Conservation (phyloP, 2,329 filamentous ascomycete genomes). For the Chlorencoelia australis region DNA sequence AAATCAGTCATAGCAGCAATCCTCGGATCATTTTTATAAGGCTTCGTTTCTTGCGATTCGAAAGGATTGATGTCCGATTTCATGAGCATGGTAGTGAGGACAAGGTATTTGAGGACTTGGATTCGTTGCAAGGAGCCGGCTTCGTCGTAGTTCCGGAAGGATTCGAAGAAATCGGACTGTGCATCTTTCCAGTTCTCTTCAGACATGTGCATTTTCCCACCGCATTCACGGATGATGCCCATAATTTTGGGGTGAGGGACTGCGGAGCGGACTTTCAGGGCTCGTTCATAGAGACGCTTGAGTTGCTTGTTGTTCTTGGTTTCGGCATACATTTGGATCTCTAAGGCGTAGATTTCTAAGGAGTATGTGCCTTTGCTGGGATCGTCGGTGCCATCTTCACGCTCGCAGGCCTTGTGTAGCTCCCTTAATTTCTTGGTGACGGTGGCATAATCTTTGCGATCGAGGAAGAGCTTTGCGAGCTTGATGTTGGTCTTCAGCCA, state of each 20-base stretch:
- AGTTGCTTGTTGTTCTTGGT: conserved; percentile 96
- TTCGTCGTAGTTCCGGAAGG: conserved; percentile 98
- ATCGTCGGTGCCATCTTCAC: conserved; percentile 78
- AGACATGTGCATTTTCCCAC: conserved; percentile 99
- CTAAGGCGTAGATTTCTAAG: conserved; percentile 88
- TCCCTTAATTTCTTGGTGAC: conserved; percentile 78
- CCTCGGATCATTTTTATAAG: conserved; percentile 89
- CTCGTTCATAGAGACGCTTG: conserved; percentile 84
- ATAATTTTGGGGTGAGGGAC: conserved; percentile 98
- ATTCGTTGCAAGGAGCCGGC: conserved; percentile 92
- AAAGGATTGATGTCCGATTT: conserved; percentile 98
- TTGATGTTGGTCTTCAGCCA: conserved; percentile 99
- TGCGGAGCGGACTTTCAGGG: conserved; percentile 86
- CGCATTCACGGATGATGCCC: conserved; percentile 97
- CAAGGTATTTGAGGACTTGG: conserved; percentile 92
- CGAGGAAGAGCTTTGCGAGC: conserved; percentile 80
- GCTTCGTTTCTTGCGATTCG: conserved; percentile 97
- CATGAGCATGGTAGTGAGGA: conserved; percentile 97
- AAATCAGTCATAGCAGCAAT: conserved; percentile 96
- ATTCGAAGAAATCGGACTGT: conserved; percentile 96
- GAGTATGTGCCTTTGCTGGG: conserved; percentile 94
- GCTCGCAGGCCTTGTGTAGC: conserved; percentile 80
- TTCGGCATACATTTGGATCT: conserved; percentile 98
- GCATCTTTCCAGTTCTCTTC: conserved; percentile 99
- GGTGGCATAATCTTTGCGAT: conserved; percentile 76